Evolutionary conservation across 192 early-diverging fungal genomes (phyloP).

Genomic region (Radiomyces spectabilis): DNA sequence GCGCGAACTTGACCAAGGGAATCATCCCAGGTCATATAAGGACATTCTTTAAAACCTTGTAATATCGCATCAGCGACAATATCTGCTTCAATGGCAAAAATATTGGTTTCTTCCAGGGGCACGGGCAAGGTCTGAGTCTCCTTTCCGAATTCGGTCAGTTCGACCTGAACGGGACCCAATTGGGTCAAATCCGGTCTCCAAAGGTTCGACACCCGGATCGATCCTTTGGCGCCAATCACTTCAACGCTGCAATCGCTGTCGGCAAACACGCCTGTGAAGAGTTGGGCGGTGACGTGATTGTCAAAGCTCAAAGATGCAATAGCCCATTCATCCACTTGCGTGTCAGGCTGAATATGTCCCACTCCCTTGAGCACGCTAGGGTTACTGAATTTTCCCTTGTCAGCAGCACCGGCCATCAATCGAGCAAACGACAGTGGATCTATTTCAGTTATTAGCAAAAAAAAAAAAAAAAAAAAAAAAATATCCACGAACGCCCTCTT

Average conservation of each 20-base stretch:
- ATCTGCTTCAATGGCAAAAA: constrained; percentile 23
- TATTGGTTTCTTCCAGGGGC: constrained; percentile 7
- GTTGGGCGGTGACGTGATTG: constrained; percentile 7
- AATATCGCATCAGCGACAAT: constrained; percentile 18
- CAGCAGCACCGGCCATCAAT: constrained; percentile 19
- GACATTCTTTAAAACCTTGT: constrained; percentile 5
- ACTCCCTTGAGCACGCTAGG: constrained; percentile 9
- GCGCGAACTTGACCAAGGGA: constrained; percentile 19
- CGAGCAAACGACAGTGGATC: constrained; percentile 25
- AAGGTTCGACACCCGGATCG: constrained; percentile 13
- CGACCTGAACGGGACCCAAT: constrained; percentile 11
- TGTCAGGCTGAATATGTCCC: constrained; percentile 11
- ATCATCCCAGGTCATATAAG: constrained; percentile 25
- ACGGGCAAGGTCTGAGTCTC: not conserved
- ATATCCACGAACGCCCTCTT: not conserved
- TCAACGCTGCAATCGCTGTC: constrained; percentile 19
- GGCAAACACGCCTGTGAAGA: constrained; percentile 21
- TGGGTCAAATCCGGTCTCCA: constrained; percentile 27
- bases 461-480: not conserved
- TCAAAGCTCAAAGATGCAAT: constrained; percentile 18
- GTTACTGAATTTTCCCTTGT: constrained; percentile 1
- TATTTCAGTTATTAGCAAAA: not conserved
- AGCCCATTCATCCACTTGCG: constrained; percentile 29
- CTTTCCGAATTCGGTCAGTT: not conserved
- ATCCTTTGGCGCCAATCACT: constrained; percentile 16